Conservation (phyloP, 1,284 basidiomycete species). For the Ustilago bromivora region DNA sequence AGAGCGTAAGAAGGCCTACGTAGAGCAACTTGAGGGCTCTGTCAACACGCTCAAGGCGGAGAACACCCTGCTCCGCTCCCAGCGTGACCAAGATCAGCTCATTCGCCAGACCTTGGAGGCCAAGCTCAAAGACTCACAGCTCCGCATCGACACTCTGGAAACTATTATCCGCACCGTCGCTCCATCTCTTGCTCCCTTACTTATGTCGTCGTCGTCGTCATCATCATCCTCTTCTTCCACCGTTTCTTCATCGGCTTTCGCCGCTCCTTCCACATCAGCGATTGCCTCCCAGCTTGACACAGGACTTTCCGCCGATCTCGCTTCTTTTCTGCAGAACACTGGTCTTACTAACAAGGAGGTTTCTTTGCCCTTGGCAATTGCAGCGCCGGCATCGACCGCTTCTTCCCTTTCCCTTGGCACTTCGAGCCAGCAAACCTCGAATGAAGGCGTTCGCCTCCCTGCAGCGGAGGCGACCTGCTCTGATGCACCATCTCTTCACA, state of each 20-base stretch:
- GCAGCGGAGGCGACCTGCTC: slow-evolving; percentile 68
- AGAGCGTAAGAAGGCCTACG: slow-evolving; percentile 65
- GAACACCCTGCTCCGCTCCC: slow-evolving; percentile 37
- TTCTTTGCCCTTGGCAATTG: slow-evolving; percentile 39
- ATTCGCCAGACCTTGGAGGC: slow-evolving; percentile 41
- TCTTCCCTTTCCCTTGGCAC: slow-evolving; percentile 32
- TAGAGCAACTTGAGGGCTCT: slow-evolving; percentile 59
- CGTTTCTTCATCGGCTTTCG: slow-evolving; percentile 22
- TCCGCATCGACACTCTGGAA: slow-evolving; percentile 53
- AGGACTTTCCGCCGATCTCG: slow-evolving; percentile 30
- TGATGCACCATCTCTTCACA: slow-evolving; percentile 36
- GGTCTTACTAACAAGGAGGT: slow-evolving; percentile 36
- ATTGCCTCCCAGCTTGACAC: slow-evolving; percentile 34
- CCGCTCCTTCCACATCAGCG: slow-evolving; percentile 30
- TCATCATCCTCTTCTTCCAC: slow-evolving; percentile 14
- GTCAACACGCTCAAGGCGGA: slow-evolving; percentile 48
- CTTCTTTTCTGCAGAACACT: slow-evolving; percentile 35
- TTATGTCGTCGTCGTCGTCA: slow-evolving; percentile 34
- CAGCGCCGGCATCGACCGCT: slow-evolving; percentile 60
- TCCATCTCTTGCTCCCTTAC: slow-evolving; percentile 33
- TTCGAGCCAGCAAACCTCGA: slow-evolving; percentile 37
- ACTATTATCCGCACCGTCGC: slow-evolving; percentile 47
- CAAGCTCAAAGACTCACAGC: slow-evolving; percentile 48
- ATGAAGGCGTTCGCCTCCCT: slow-evolving; percentile 66
- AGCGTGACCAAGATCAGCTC: slow-evolving; percentile 29